Base-by-base conservation (phyloP, 225 moss, liverwort and hornwort species). In the Pleurozium schreberi region DNA sequence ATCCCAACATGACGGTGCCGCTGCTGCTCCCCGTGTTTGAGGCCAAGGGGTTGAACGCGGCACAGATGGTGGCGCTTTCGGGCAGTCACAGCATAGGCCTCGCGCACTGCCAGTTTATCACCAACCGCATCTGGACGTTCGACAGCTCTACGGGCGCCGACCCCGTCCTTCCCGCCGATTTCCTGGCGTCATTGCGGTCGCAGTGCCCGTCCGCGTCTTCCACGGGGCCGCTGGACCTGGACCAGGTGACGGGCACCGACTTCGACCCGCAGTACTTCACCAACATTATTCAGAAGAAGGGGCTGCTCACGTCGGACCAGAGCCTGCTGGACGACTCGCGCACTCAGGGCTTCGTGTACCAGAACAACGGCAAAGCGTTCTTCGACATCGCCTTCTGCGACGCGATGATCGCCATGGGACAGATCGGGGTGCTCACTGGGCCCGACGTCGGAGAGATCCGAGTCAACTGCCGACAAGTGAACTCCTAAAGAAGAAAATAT, bases 41-140 rank as follows among this genome's bases (percentile, higher is more conserved):
- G 31, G 80, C 55, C 18, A 90, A 88, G 66, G 88, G 88, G 2
- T 0, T 88, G 9, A 66, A 27, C 80, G 89, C 84, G 33, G 88
- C 80, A n/a, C 90, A 93, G 63, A 91, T 93, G 92, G 92, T 93
- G 42, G 75, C 85, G 67, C 91, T 93, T 8, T 92, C 93, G 50
- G 93, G 90, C 7, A 91, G 90, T 42, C 91, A 91, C 82, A 85
- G 68, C 68, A 82, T 91, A 45, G 88, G 88, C 50, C 61, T 16
- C 21, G 88, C 86, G 19, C 91, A 88, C 77, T 91, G 88, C 82
- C 75, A 85, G 66, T 86, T 86, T 77, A 75, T 91, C 76, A 28
- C 12, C 45, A 55, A 67, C 68, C 82, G 91, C 74, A 88, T 90
- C 84, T 90, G 88, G 87, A 90, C 84, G 49, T 92, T 62, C 90